Percentiles rank a stretch among this genome's conserved stretches.
Evolutionary conservation across 169 alveolate genomes (phyloP).

Genomic region (Eimeria mitis): DNA sequence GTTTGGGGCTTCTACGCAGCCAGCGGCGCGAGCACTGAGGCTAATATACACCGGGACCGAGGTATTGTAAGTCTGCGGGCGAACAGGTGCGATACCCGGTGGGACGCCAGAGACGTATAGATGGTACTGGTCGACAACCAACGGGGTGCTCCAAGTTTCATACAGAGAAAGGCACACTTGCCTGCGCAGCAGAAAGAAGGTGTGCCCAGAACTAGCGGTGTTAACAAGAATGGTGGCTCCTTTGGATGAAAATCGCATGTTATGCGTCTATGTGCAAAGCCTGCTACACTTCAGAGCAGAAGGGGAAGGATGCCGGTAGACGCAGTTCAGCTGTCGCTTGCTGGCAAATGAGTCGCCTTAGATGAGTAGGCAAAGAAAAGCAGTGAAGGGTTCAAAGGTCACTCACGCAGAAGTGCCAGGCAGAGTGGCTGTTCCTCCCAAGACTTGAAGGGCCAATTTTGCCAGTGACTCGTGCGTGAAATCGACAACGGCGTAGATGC

Average conservation of each 20-base stretch:
- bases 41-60: background rate
- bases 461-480: constrained; percentile 49
- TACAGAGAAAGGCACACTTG: constrained; percentile 57
- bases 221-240: background rate
- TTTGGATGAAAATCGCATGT: background rate
- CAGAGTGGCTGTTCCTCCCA: constrained; percentile 6
- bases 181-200: constrained; percentile 1
- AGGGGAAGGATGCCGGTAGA: background rate
- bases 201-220: background rate
- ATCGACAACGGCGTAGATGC: constrained; percentile 52
- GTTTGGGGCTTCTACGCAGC: background rate
- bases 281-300: background rate
- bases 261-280: background rate
- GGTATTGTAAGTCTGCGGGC: background rate
- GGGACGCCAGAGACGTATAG: constrained; percentile 51
- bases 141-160: constrained; percentile 50
- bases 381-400: background rate
- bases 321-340: background rate
- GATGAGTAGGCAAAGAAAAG: background rate
- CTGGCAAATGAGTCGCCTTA: background rate
- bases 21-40: background rate
- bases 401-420: constrained; percentile 48
- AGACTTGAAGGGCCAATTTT: constrained; percentile 31
- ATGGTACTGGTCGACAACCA: constrained; percentile 49
- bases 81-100: constrained; percentile 3